phyloP scores from a whole-genome alignment of 2,329 filamentous ascomycete genomes.

The Tolypocladium cylindrosporum region DNA sequence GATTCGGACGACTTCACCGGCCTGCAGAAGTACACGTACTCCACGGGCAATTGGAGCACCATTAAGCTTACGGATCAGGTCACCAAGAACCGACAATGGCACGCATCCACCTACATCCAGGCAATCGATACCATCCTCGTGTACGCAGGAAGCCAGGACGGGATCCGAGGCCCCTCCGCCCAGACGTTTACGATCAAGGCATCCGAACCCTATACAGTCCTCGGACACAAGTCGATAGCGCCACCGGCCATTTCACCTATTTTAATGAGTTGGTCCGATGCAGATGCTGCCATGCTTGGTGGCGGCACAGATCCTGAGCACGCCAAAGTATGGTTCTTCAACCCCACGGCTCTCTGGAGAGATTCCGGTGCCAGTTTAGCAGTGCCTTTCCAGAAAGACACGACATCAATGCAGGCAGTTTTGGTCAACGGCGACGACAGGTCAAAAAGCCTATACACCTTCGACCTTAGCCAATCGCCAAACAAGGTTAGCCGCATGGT shows the following conservation, averaged over 20 bases:
- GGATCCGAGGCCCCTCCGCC: conserved; percentile 46
- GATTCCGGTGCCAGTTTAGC: conserved; percentile 56
- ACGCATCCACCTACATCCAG: conserved; percentile 67
- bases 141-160: conserved; percentile 66
- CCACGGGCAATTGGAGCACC: conserved; percentile 42
- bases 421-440: conserved; percentile 64
- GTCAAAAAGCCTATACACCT: conserved; percentile 70
- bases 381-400: conserved; percentile 43
- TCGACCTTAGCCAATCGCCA: conserved; percentile 64
- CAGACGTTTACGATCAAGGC: conserved; percentile 68
- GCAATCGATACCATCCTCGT: conserved; percentile 63
- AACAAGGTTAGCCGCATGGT: conserved; percentile 65
- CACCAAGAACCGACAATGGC: conserved; percentile 60
- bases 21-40: conserved; percentile 57
- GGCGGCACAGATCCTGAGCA: conserved; percentile 43
- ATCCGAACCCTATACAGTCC: conserved; percentile 52
- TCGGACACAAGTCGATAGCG: conserved; percentile 46
- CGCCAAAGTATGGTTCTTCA: conserved; percentile 64
- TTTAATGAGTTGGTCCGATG: conserved; percentile 63
- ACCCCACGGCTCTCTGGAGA: conserved; percentile 51
- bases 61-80: conserved; percentile 35
- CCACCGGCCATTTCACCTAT: conserved; percentile 59
- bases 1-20: conserved; percentile 53
- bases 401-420: conserved; percentile 46
- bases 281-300: conserved; percentile 64